phyloP scores from a whole-genome alignment of 306 rosid genomes.

The Quillaja saponaria region DNA sequence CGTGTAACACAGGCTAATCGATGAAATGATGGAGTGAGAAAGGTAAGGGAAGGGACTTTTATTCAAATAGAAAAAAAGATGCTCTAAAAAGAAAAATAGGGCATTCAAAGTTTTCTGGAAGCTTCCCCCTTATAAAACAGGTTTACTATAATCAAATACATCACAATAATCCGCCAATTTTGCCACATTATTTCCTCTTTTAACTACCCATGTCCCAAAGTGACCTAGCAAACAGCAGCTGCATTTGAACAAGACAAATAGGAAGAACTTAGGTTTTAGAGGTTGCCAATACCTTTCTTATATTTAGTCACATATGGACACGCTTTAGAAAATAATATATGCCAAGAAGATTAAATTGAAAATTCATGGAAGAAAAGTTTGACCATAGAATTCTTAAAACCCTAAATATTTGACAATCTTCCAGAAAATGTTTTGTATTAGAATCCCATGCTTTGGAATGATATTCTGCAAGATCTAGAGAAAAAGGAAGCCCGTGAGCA shows the following conservation, averaged over 20 bases:
- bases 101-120: conserved; percentile 1
- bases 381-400: background rate
- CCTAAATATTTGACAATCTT: background rate
- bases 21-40: no score
- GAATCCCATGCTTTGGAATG: conserved; percentile 14
- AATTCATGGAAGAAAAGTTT: conserved; percentile 5
- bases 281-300: background rate
- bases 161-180: conserved; percentile 11
- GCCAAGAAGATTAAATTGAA: background rate
- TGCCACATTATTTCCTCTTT: no score
- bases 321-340: background rate
- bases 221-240: conserved; percentile 13
- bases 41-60: conserved; percentile 20
- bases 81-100: conserved; percentile 2
- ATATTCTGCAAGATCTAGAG: conserved; percentile 3
- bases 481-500: no score
- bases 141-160: background rate
- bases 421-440: background rate
- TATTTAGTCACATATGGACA: background rate
- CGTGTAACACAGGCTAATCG: no score
- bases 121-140: conserved; percentile 11
- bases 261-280: background rate
- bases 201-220: background rate
- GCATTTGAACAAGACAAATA: background rate
- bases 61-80: background rate